Evolutionary conservation across 192 early-diverging fungal species (phyloP).

Genomic region (Coemansia sp.): DNA sequence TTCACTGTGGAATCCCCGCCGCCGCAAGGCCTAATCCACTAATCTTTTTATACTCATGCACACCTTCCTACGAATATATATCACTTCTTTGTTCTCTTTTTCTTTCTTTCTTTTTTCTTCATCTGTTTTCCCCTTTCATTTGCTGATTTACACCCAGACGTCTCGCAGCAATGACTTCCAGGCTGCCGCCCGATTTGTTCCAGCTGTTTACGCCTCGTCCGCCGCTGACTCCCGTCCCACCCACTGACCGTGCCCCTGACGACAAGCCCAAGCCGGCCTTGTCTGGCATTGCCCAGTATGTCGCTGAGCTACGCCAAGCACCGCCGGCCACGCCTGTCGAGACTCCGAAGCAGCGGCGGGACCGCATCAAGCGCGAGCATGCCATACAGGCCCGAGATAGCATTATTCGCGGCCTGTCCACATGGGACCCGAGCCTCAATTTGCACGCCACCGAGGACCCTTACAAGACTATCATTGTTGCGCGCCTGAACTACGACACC

Average conservation of each 20-base stretch:
- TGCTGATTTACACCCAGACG: background rate
- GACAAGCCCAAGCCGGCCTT: slow-evolving; percentile 30
- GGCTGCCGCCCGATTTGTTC: slow-evolving; percentile 48
- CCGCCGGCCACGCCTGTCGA: slow-evolving; percentile 25
- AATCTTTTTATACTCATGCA: background rate
- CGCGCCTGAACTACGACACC: slow-evolving; percentile 63
- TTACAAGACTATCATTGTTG: slow-evolving; percentile 91
- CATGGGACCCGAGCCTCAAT: slow-evolving; percentile 60
- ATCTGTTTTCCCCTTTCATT: background rate
- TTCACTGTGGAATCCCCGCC: slow-evolving; percentile 43
- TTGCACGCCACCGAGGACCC: slow-evolving; percentile 78
- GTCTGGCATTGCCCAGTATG: slow-evolving; percentile 35
- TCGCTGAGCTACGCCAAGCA: slow-evolving; percentile 22
- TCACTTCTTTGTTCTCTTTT: background rate
- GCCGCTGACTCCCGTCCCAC: slow-evolving; percentile 26
- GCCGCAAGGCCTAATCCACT: slow-evolving; percentile 29
- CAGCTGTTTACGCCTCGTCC: slow-evolving; percentile 54
- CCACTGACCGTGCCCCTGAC: slow-evolving; percentile 35
- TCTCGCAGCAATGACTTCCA: slow-evolving; percentile 37
- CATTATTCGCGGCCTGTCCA: slow-evolving; percentile 34
- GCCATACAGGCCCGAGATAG: slow-evolving; percentile 34
- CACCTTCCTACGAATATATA: background rate
- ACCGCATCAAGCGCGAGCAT: slow-evolving; percentile 39
- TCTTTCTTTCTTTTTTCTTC: background rate
- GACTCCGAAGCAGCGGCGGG: slow-evolving; percentile 43